These are phyloP conservation scores for Eucalyptus dawsonii DNA, from an alignment of 345 rosid genomes.

Conservation along the genomic window DNA sequence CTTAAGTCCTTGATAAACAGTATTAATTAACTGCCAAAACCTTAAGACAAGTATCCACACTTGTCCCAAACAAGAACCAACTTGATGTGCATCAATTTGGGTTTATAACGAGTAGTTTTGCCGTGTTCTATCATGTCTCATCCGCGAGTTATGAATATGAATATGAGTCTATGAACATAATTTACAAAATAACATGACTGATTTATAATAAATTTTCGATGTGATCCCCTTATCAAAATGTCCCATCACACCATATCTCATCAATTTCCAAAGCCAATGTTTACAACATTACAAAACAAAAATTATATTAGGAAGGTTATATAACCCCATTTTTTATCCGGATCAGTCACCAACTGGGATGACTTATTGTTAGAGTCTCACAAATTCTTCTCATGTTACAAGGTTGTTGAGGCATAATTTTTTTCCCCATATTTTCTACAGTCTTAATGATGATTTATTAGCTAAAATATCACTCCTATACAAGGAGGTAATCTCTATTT, in stretches of 20 bases:
- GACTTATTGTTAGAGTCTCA: not conserved
- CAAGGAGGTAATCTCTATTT: not conserved
- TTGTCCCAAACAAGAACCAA: not conserved
- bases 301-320: not conserved
- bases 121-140: not conserved
- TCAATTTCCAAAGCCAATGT: not conserved
- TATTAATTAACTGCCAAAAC: not conserved
- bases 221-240: not conserved
- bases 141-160: not conserved
- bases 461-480: not conserved
- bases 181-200: not conserved
- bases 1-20: not conserved
- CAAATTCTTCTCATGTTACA: not conserved
- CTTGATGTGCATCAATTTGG: not conserved
- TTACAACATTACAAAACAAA: not conserved
- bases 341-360: not conserved
- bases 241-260: not conserved
- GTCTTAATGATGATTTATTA: not conserved
- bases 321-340: not conserved
- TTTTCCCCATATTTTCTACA: not conserved
- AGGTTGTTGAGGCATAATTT: not conserved
- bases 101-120: not conserved
- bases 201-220: not conserved
- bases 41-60: not conserved
- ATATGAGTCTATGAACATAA: not conserved